Evolutionary conservation across 2,329 filamentous ascomycete genomes (phyloP), one percentile per base, ranked within the genome.

Genomic region (Talaromyces verruculosus): DNA sequence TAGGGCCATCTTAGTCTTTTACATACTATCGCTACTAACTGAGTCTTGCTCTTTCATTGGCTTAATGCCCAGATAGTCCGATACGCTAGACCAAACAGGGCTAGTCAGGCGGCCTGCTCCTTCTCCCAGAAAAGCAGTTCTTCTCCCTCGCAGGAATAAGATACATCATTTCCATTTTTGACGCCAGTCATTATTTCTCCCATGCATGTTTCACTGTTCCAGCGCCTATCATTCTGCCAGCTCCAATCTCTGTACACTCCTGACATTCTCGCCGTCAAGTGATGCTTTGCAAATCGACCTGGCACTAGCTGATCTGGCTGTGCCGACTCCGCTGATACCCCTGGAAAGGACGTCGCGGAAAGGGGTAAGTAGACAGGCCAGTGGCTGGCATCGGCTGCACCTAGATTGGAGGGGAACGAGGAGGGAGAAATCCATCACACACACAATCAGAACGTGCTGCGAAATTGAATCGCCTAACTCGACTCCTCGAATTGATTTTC

Each of bases 281-380:
- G 47, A 63, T 63, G 61, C 22, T 49, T 63, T 51, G 15, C 33
- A 22, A 39, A 43, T 35, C 61, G n/a, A 22, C 28, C 43, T 28
- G 47, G 61, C 61, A 30, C 47, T 22, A 28, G 61, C 61, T 45
- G 25, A 35, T 45, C 30, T 15, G 35, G 58, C 58, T 39, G 53
- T 33, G 39, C 57, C 58, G 39, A 45, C 41, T 47, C 58, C 58
- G 35, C 61, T 41, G 39, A 64, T 58, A 58, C 62, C 62, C 62
- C 62, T 64, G 62, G 51, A 57, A 64, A 58, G 62, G 33, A 37
- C 53, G 25, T 64, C 41, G 37, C 61, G 39, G 49, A 64, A 64
- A 64, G 62, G 62, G 62, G 62, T 64, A 57, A 53, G 22, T 17
- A 30, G 17, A n/a, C n/a, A 43, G 37, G 15, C 28, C 19, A 33